Evolutionary conservation across 2,329 filamentous ascomycete genomes (phyloP).

Genomic region (Fusarium verrucosum): DNA sequence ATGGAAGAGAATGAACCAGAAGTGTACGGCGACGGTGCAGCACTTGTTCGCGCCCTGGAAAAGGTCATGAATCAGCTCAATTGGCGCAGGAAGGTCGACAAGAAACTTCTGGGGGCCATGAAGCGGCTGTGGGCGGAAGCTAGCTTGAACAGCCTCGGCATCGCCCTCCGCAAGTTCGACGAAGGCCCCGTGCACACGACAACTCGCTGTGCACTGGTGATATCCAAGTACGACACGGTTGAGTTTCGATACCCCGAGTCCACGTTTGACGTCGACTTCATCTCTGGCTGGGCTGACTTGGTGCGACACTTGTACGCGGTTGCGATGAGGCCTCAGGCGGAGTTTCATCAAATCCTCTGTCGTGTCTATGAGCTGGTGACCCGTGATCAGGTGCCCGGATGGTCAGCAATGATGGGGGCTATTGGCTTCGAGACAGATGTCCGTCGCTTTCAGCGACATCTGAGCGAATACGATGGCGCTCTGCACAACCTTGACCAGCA

Average conservation of each 20-base stretch:
- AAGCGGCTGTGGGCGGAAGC: constrained; percentile 31
- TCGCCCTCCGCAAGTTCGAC: constrained; percentile 37
- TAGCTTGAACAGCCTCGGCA: constrained; percentile 12
- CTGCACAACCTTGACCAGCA: constrained; percentile 38
- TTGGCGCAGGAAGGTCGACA: constrained; percentile 20
- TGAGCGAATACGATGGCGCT: constrained; percentile 21
- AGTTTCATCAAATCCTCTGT: constrained; percentile 32
- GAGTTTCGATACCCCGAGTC: constrained; percentile 46
- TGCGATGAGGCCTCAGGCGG: constrained; percentile 19
- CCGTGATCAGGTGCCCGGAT: constrained; percentile 25
- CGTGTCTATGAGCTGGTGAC: constrained; percentile 41
- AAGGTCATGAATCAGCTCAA: constrained; percentile 5
- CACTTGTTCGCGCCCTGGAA: constrained; percentile 1
- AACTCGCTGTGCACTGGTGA: constrained; percentile 38
- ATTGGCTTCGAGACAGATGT: constrained; percentile 25
- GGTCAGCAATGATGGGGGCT: constrained; percentile 32
- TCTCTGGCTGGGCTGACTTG: constrained; percentile 41
- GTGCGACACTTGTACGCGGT: constrained; percentile 38
- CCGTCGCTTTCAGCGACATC: constrained; percentile 22
- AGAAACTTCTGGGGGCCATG: constrained; percentile 16
- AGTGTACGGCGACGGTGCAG: constrained; percentile 18
- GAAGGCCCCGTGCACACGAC: constrained; percentile 38
- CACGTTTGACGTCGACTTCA: constrained; percentile 40
- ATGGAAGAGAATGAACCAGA: constrained; percentile 1
- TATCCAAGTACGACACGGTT: constrained; percentile 39